Evolutionary conservation across 441 rosid genomes (phyloP), one percentile per base, ranked within the genome.

Genomic region (Capsella rubella): DNA sequence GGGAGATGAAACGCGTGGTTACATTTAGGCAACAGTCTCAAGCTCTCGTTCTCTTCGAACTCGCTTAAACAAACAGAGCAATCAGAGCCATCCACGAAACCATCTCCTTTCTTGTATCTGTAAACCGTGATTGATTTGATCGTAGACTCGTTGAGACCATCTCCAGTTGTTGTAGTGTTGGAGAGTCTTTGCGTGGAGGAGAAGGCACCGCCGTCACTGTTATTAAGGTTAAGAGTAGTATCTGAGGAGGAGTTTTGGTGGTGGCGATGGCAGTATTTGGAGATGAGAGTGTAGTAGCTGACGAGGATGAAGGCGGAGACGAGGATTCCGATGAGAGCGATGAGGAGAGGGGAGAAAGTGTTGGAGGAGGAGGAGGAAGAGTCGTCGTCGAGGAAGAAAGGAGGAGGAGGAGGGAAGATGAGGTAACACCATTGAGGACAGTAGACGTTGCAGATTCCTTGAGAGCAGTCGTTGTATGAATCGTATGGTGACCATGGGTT

Each of bases 341-440:
- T 90, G 27, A 91, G 87, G 10, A 91, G 88, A 66, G 95, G 97
- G 4, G 96, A 87, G 81, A 91, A 84, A 35, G 74, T 80, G n/a
- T 85, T 51, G 52, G 79, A 72, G 7, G 84, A 70, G n/a, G 79
- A 67, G 5, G 69, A 74, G 5, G 29, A 27, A 28, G 77, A 73
- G 45, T 80, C 82, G 9, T 78, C 87, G 8, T 58, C 71, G 6
- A 80, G 59, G 43, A 50, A 8, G 15, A 39, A 42, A 42, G 47
- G 47, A 37, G 77, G 12, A 80, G 62, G 47, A 50, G 8, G 15
- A 34, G 97, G 89, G 86, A 89, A 88, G 70, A 86, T 72, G 58
- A 86, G 62, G 81, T 88, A 90, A 77, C 97, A 91, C 95, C 96
- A 86, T 69, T 90, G 93, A 0, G 96, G 96, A 57, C 97, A 93